A percentile compares a stretch with the other conserved stretches of the same genome.
phyloP scores from a whole-genome alignment of 805 yeast genomes.

The Tetrapisispora fleetii region DNA sequence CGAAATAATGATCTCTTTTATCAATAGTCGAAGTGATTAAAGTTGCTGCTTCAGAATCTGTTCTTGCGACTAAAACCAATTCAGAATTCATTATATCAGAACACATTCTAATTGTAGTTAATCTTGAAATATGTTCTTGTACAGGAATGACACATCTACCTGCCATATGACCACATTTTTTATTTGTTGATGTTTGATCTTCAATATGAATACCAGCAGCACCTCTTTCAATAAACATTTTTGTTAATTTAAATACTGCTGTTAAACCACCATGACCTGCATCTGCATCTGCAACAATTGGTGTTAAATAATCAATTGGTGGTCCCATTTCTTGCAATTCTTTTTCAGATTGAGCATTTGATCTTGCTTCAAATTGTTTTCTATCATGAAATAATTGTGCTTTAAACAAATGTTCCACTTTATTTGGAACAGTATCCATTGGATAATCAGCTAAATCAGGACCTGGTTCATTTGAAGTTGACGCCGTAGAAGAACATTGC shows the following conservation, averaged over 20 bases:
- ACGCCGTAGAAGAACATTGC: constrained; percentile 98
- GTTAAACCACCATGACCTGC: constrained; percentile 99
- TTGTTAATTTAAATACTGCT: constrained; percentile 89
- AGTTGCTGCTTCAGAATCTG: constrained; percentile 97
- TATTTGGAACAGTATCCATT: constrained; percentile 96
- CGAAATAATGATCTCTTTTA: constrained; percentile 85
- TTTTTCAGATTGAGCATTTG: constrained; percentile 41
- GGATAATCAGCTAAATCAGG: constrained; percentile 99
- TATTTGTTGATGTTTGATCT: constrained; percentile 98
- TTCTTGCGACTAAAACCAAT: constrained; percentile 82
- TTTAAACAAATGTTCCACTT: constrained; percentile 92
- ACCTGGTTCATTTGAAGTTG: constrained; percentile 94
- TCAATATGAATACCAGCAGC: constrained; percentile 99
- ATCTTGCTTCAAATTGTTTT: constrained; percentile 83
- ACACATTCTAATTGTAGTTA: constrained; percentile 87
- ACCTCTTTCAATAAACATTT: constrained; percentile 93
- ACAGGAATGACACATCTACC: constrained; percentile 96
- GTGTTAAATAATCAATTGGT: constrained; percentile 81
- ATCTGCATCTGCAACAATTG: constrained; percentile 95
- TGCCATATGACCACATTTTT: constrained; percentile 99
- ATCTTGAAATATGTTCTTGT: constrained; percentile 92
- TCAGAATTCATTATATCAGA: constrained; percentile 90
- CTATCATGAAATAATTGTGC: constrained; percentile 97
- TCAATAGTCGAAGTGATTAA: constrained; percentile 89
- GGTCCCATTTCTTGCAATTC: constrained; percentile 61